Conservation (phyloP, 108 stramenopile genomes). For the Skeletonema tropicum region DNA sequence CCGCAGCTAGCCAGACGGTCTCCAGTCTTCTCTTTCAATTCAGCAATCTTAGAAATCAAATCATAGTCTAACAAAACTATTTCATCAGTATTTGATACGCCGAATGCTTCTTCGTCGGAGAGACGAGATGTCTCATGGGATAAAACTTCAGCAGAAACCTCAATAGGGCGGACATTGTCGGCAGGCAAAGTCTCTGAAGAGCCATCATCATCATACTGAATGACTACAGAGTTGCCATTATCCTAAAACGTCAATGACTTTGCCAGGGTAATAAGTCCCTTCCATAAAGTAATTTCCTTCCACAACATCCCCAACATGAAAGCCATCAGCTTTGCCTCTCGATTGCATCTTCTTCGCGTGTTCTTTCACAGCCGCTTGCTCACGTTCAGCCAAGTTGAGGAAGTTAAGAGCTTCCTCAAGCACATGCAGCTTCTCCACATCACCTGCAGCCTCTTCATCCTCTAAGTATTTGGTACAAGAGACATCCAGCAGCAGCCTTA, state of each 20-base stretch:
- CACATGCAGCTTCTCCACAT: constrained; percentile 44
- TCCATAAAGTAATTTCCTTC: constrained; percentile 75
- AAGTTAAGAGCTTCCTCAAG: constrained; percentile 56
- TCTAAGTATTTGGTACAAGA: constrained; percentile 69
- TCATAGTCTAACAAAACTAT: constrained; percentile 53
- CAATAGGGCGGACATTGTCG: constrained; percentile 57
- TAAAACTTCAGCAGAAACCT: constrained; percentile 21
- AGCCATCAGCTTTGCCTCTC: constrained; percentile 31
- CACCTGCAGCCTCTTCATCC: constrained; percentile 50
- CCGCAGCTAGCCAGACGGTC: constrained; percentile 41
- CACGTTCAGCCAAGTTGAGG: constrained; percentile 32
- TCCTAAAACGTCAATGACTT: constrained; percentile 56
- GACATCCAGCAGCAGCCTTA: constrained; percentile 75
- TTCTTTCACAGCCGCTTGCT: constrained; percentile 37
- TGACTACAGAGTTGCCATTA: constrained; percentile 47
- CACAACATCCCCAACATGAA: constrained; percentile 66
- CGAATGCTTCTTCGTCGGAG: constrained; percentile 74
- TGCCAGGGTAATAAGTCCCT: constrained; percentile 71
- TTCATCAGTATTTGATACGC: constrained; percentile 59
- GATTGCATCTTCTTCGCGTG: constrained; percentile 36
- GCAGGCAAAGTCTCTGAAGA: constrained; percentile 58
- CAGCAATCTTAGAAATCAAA: constrained; percentile 71
- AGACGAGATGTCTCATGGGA: constrained; percentile 51
- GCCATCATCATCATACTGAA: constrained; percentile 80
- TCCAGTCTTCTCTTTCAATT: constrained; percentile 54